Evolutionary conservation across 179 eudicot species (phyloP).

Genomic region (Pouteria campechiana): DNA sequence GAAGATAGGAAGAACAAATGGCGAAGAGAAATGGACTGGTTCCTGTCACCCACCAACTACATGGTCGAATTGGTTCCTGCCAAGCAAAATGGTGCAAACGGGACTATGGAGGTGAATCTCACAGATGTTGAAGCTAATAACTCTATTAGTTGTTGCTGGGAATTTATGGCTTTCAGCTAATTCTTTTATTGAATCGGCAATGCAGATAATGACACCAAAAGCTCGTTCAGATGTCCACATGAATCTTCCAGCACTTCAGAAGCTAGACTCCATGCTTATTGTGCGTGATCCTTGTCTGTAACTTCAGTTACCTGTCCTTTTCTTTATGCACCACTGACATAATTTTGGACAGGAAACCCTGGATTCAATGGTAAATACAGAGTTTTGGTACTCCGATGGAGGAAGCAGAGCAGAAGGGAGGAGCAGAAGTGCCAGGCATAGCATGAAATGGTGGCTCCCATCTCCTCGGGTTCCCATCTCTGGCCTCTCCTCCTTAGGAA

Average conservation of each 20-base stretch:
- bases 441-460: constrained; percentile 93
- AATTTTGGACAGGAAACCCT: constrained; percentile 74
- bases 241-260: constrained; percentile 89
- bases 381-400: constrained; percentile 85
- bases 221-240: constrained; percentile 78
- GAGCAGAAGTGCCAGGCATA: constrained; percentile 38
- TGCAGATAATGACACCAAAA: constrained; percentile 92
- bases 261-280: constrained; percentile 91
- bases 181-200: background rate
- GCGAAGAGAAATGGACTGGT: constrained; percentile 88
- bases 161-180: constrained; percentile 1
- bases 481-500: constrained; percentile 66
- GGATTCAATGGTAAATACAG: constrained; percentile 67
- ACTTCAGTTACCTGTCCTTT: too few species aligned
- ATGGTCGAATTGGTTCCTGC: constrained; percentile 97
- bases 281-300: constrained; percentile 70
- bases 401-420: constrained; percentile 64
- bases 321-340: too few species aligned
- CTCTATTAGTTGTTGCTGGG: background rate
- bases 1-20: constrained; percentile 68
- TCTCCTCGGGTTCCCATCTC: constrained; percentile 62
- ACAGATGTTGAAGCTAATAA: constrained; percentile 2
- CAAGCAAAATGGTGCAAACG: constrained; percentile 56
- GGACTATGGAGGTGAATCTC: constrained; percentile 58
- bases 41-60: constrained; percentile 78